phyloP scores from a whole-genome alignment of 441 rosid species.

The Arabidopsis lyrata region DNA sequence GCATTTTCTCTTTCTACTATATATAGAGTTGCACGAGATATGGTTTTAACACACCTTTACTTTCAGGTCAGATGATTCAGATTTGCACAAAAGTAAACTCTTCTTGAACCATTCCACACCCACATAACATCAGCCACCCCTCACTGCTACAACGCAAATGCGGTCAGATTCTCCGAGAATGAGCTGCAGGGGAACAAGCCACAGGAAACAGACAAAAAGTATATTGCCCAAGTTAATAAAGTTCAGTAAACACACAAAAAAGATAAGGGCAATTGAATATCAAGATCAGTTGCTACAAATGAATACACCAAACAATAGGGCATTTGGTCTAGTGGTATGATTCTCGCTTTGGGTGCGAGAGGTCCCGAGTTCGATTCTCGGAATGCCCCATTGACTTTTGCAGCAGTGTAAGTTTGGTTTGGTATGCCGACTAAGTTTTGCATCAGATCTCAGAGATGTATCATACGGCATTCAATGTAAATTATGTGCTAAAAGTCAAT shows the following conservation, averaged over 20 bases:
- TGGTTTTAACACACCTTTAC: not conserved
- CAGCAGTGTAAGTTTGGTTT: not conserved
- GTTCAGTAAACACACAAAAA: not conserved
- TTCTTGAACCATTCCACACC: conserved; percentile 5
- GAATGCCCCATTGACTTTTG: conserved; percentile 37
- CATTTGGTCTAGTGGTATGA: conserved; percentile 81
- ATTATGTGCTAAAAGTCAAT: too few species aligned
- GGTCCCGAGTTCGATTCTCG: conserved; percentile 64
- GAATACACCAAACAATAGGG: conserved; percentile 2
- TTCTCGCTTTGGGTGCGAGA: conserved; percentile 94
- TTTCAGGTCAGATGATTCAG: not conserved
- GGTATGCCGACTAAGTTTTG: too few species aligned
- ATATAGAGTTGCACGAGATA: not conserved
- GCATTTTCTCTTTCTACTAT: not conserved
- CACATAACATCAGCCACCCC: not conserved
- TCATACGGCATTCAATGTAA: too few species aligned
- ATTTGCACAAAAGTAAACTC: not conserved
- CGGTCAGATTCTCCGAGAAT: conserved; percentile 6
- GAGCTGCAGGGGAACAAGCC: not conserved
- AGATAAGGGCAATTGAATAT: not conserved
- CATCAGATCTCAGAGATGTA: too few species aligned
- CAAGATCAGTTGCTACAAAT: not conserved
- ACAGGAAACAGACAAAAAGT: not conserved
- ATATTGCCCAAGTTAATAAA: not conserved
- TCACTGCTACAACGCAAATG: not conserved